Evolutionary conservation across 495 filamentous ascomycete species (phyloP), one percentile per base, ranked within the genome.

Genomic region (Opeltia flavorubescens): DNA sequence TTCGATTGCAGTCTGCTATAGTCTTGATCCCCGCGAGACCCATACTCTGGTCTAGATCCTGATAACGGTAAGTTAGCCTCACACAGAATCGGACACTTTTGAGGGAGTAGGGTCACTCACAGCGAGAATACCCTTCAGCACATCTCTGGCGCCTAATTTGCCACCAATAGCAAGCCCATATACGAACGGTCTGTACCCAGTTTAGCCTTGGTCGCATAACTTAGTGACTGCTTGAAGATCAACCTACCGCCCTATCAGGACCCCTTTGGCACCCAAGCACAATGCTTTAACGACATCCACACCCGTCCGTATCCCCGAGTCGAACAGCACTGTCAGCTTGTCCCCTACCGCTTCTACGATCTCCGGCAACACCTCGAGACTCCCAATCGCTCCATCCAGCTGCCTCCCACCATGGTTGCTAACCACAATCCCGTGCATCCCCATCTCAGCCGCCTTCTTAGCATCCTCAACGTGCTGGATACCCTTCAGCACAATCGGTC

Each of bases 391-490:
- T 0, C 75, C 77, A 55, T 80, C 78, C 1, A 83, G 70, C 60
- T 81, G 78, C 24, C 79, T 49, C 0, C 79, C 80, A 53, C 71
- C 76, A 58, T 79, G 72, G 46, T 78, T 80, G 48, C 62, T 69
- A n/a, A 80, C 73, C 0, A 77, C 69, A 49, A 77, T 76, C 1
- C 71, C 73, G 57, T 76, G 70, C 31, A 69, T 65, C 6, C 71
- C 75, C 24, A 63, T 27, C 56, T 78, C 66, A 1, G 75, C 74
- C 27, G 71, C 73, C 53, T 66, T 71, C 46, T 59, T 57, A 44
- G 74, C 75, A 59, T 76, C 74, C 3, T 53, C 58, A 4, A 75
- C 71, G 30, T 61, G 63, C 57, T 78, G 73, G 26, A 77, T 74
- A 0, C 74, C 73, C 56, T 79, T 78, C 12, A 80, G 56, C 2